Base-by-base conservation (phyloP, 116 monocot genomes). In the Cymodocea nodosa region DNA sequence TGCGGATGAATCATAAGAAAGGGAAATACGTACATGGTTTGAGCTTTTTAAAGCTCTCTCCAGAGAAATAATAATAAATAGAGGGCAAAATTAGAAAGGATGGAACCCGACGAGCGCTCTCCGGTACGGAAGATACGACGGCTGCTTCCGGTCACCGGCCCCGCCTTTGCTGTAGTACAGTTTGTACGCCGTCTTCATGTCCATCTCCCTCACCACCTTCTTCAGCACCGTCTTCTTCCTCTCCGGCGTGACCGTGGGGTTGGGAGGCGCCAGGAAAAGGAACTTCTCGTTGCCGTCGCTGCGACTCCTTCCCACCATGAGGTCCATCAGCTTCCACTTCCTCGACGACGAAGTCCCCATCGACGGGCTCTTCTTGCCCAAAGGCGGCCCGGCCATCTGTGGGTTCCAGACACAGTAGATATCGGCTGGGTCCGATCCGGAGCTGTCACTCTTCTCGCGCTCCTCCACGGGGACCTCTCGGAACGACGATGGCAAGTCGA, bases 221-320 rank as follows among this genome's bases (percentile, higher is more conserved):
- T 59, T 70, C 65, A 56, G 14, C 58, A 23, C 19, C 35, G 24
- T 50, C 50, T 76, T 76, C 67, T 65, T 59, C 56, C 44, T 59
- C 68, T 57, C 50, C 52, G 18, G 48, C 24, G 5, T 23, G n/a
- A 7, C 44, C 0, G 44, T 44, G 11, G 44, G 1, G 44, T 8
- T 44, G 12, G 44, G 44, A 8, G 44, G 44, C 44, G 44, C 44
- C 11, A 44, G 44, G 7, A 44, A 75, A 13, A 78, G 57, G 73
- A 89, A 85, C 78, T 83, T 89, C 68, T 89, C 80, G 64, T 82
- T 83, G 22, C 90, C 83, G 66, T 83, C 83, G 70, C 90, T 86
- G 4, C 52, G 83, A 77, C 86, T 86, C 70, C 89, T 73, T 4
- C 87, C 78, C 13, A 83, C 57, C 23, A 80, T 76, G 55, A 85